phyloP scores from a whole-genome alignment of 2,329 filamentous ascomycete species.

The Xylaria sp. region DNA sequence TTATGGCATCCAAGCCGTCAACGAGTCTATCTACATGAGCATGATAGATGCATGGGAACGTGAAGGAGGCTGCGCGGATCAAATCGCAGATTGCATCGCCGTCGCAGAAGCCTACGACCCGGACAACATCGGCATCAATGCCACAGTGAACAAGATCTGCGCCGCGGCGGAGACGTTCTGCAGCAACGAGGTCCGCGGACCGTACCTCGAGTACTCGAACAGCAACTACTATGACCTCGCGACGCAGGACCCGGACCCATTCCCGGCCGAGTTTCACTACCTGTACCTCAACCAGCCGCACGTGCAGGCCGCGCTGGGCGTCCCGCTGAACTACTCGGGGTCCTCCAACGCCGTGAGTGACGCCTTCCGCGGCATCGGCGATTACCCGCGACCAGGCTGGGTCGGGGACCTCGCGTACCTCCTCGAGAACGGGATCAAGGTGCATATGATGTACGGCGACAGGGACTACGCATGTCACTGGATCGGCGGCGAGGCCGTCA shows the following conservation, averaged over 20 bases:
- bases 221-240: slow-evolving; percentile 69
- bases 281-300: slow-evolving; percentile 67
- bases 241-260: slow-evolving; percentile 61
- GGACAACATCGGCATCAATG: slow-evolving; percentile 57
- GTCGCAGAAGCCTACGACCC: slow-evolving; percentile 61
- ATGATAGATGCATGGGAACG: slow-evolving; percentile 50
- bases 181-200: slow-evolving; percentile 41
- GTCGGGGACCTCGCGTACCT: slow-evolving; percentile 62
- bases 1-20: slow-evolving; percentile 46
- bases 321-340: slow-evolving; percentile 68
- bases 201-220: slow-evolving; percentile 48
- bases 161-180: slow-evolving; percentile 45
- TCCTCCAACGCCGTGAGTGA: slow-evolving; percentile 55
- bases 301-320: slow-evolving; percentile 68
- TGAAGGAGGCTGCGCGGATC: slow-evolving; percentile 62
- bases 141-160: slow-evolving; percentile 59
- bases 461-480: slow-evolving; percentile 68
- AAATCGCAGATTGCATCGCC: slow-evolving; percentile 61
- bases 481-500: slow-evolving; percentile 65
- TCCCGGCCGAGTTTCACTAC: slow-evolving; percentile 62
- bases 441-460: slow-evolving; percentile 68
- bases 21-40: slow-evolving; percentile 47
- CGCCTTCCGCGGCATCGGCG: slow-evolving; percentile 55
- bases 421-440: slow-evolving; percentile 67
- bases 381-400: slow-evolving; percentile 51